These are phyloP conservation scores for Vigna trinervia DNA, from an alignment of 306 rosid genomes.

Conservation along the genomic window DNA sequence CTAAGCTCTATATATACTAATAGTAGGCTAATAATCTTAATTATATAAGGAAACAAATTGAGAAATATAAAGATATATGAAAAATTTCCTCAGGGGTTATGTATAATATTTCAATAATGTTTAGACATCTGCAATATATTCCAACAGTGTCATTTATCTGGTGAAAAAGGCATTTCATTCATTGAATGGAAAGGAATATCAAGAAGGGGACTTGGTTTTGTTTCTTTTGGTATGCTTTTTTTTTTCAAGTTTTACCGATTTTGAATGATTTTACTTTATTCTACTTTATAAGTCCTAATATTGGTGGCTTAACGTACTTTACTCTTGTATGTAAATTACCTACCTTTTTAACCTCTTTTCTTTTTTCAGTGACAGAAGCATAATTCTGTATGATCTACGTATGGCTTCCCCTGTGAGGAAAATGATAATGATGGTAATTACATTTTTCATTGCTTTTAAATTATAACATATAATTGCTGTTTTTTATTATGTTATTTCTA, in stretches of 20 bases:
- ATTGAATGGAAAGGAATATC: conserved; percentile 1
- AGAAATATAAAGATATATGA: neutral
- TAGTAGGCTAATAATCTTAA: neutral
- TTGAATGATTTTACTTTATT: neutral
- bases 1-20: neutral
- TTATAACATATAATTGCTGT: neutral
- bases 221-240: conserved; percentile 2
- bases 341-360: conserved; percentile 31
- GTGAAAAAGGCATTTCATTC: conserved; percentile 3
- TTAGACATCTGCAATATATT: neutral
- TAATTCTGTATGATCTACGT: conserved; percentile 82
- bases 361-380: conserved; percentile 81
- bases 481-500: conserved; percentile 33
- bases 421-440: conserved; percentile 78
- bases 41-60: neutral
- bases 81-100: neutral
- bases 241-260: neutral
- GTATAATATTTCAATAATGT: neutral
- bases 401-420: conserved; percentile 71
- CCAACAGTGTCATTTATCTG: neutral
- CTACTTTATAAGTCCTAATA: neutral
- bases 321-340: neutral
- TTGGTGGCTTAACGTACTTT: neutral
- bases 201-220: neutral
- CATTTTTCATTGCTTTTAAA: conserved; percentile 22